Percentiles rank a stretch among this genome's conserved stretches.
These are phyloP conservation scores for Aegilops bicornis DNA, from an alignment of 176 grass and related monocot species.

Conservation along the genomic window DNA sequence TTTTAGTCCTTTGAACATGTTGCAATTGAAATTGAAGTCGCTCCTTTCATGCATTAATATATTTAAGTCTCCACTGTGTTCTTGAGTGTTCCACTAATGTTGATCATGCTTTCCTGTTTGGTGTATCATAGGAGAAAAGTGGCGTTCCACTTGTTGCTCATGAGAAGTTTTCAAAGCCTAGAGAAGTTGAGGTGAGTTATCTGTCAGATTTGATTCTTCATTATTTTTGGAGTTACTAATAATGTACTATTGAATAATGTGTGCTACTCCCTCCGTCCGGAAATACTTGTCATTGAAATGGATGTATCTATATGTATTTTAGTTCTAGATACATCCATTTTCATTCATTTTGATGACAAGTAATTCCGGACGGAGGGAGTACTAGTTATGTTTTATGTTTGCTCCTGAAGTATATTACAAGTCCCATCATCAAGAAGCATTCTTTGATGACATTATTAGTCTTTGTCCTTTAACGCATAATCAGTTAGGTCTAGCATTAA, in stretches of 20 bases:
- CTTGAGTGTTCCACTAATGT: constrained; percentile 10
- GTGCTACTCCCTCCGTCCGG: neutral
- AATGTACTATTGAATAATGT: neutral
- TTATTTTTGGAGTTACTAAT: neutral
- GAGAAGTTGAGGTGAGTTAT: constrained; percentile 72
- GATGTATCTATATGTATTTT: too few relatives aligned
- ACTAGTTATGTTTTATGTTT: constrained; percentile 9
- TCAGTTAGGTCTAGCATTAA: neutral
- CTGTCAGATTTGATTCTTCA: neutral
- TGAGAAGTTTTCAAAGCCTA: constrained; percentile 69
- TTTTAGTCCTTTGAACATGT: neutral
- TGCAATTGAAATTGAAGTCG: neutral
- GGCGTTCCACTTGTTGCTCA: constrained; percentile 69
- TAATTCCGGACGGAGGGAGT: too few relatives aligned
- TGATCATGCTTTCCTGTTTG: neutral
- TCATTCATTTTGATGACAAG: too few relatives aligned
- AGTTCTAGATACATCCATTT: too few relatives aligned
- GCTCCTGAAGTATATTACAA: neutral
- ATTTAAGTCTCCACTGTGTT: neutral
- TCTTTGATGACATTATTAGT: neutral
- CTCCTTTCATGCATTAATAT: constrained; percentile 1
- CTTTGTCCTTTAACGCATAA: neutral
- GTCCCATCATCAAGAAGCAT: neutral
- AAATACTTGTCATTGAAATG: too few relatives aligned
- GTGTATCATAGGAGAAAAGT: constrained; percentile 66